These are phyloP conservation scores for Hymenoscyphus fructigenus DNA, from an alignment of 2,329 filamentous ascomycete genomes.

Conservation along the genomic window DNA sequence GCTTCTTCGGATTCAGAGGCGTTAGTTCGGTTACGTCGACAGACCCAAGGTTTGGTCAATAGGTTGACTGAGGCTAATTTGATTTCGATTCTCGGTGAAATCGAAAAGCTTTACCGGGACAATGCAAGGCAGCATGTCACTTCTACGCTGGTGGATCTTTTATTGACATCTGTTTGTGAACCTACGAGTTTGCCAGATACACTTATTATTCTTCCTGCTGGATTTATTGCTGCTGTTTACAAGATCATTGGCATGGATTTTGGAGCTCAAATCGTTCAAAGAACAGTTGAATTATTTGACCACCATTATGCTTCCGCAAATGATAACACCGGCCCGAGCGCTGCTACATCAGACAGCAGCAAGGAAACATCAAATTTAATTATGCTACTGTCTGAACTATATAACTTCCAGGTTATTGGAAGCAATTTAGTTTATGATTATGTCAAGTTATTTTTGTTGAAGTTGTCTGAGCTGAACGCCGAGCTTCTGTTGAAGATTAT, in stretches of 20 bases:
- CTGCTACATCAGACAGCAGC: constrained; percentile 30
- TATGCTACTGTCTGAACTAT: constrained; percentile 80
- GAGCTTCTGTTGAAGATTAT: constrained; percentile 85
- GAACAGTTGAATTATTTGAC: constrained; percentile 73
- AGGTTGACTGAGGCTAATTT: constrained; percentile 90
- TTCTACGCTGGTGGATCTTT: constrained; percentile 71
- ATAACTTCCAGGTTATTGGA: constrained; percentile 86
- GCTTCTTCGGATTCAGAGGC: constrained; percentile 64
- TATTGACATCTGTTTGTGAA: constrained; percentile 79
- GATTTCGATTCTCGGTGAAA: constrained; percentile 75
- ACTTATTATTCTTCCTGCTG: constrained; percentile 85
- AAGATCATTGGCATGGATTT: constrained; percentile 86
- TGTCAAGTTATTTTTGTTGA: constrained; percentile 71
- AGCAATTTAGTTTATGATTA: constrained; percentile 88
- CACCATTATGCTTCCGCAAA: constrained; percentile 52
- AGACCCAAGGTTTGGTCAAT: constrained; percentile 87
- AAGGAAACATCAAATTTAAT: constrained; percentile 77
- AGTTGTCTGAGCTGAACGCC: constrained; percentile 81
- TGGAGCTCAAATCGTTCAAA: constrained; percentile 81
- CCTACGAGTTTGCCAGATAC: constrained; percentile 78
- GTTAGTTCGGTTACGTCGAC: constrained; percentile 68
- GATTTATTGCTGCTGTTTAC: constrained; percentile 85
- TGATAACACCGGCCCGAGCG: constrained; percentile 34
- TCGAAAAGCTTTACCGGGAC: constrained; percentile 80
- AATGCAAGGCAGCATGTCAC: constrained; percentile 89